Evolutionary conservation across 805 yeast species (phyloP).

Genomic region (Scheffersomyces ergatensis): DNA sequence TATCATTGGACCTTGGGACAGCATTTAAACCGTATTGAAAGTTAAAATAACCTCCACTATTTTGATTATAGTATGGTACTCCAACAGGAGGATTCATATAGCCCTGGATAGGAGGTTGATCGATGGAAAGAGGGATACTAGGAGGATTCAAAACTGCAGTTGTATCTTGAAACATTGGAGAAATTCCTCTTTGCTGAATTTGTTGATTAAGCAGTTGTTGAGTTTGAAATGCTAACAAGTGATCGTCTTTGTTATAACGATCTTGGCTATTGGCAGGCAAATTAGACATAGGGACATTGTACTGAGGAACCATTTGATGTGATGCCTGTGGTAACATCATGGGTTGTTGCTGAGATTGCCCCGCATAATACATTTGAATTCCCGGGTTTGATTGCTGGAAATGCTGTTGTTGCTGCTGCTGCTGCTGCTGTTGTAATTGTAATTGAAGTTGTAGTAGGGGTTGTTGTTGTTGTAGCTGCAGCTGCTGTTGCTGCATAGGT

Average conservation of each 20-base stretch:
- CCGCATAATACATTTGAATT: too few species aligned
- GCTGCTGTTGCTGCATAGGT: constrained; percentile 1
- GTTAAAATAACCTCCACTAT: background rate
- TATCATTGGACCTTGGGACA: background rate
- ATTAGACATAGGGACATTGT: background rate
- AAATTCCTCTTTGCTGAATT: background rate
- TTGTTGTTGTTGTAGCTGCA: constrained; percentile 3
- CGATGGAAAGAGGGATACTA: constrained; percentile 6
- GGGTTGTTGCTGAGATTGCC: background rate
- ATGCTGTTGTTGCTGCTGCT: constrained; percentile 7
- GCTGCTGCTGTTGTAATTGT: constrained; percentile 8
- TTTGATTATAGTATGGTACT: background rate
- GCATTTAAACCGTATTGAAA: background rate
- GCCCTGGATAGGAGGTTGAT: constrained; percentile 1
- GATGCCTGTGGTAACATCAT: background rate
- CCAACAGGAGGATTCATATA: background rate
- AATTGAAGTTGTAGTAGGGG: constrained; percentile 6
- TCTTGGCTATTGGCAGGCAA: background rate
- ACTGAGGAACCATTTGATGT: background rate
- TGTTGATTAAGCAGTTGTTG: background rate
- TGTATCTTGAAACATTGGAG: constrained; percentile 2
- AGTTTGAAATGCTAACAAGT: background rate
- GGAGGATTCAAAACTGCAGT: constrained; percentile 6
- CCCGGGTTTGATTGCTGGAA: constrained; percentile 3
- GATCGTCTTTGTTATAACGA: background rate